Evolutionary conservation across 2,329 filamentous ascomycete genomes (phyloP).

Genomic region (Amesomyces nigricolor): DNA sequence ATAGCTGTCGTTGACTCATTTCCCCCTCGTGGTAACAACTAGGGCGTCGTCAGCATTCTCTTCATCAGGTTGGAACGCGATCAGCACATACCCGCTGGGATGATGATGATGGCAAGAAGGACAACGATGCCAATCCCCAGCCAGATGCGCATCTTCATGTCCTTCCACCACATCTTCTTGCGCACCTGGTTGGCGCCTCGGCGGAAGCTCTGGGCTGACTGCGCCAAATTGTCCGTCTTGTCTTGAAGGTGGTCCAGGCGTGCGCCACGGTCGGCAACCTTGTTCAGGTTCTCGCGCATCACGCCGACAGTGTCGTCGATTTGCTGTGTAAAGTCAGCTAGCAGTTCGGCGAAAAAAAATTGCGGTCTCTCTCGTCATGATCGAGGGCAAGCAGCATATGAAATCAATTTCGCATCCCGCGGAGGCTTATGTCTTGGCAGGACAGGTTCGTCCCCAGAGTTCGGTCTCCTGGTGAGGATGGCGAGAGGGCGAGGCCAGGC

Average conservation of each 20-base stretch:
- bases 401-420: background rate
- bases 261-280: conserved; percentile 88
- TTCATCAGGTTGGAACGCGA: too few relatives aligned
- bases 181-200: conserved; percentile 93
- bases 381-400: background rate
- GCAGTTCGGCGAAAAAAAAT: background rate
- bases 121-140: conserved; percentile 86
- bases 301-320: conserved; percentile 92
- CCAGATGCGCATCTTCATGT: conserved; percentile 99
- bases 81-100: conserved; percentile 69
- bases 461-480: too few relatives aligned
- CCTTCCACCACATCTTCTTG: conserved; percentile 99
- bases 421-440: too few relatives aligned
- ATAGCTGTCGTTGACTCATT: conserved; percentile 17
- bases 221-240: conserved; percentile 90
- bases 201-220: conserved; percentile 91
- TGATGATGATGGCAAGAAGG: conserved; percentile 87
- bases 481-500: too few relatives aligned
- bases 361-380: background rate
- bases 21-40: conserved; percentile 24
- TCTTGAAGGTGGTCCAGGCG: conserved; percentile 82
- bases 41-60: conserved; percentile 11
- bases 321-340: conserved; percentile 58
- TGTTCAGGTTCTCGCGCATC: conserved; percentile 97
- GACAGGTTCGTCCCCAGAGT: too few relatives aligned